Evolutionary conservation across 73 alveolate species (phyloP).

Genomic region (Breviolum minutum): DNA sequence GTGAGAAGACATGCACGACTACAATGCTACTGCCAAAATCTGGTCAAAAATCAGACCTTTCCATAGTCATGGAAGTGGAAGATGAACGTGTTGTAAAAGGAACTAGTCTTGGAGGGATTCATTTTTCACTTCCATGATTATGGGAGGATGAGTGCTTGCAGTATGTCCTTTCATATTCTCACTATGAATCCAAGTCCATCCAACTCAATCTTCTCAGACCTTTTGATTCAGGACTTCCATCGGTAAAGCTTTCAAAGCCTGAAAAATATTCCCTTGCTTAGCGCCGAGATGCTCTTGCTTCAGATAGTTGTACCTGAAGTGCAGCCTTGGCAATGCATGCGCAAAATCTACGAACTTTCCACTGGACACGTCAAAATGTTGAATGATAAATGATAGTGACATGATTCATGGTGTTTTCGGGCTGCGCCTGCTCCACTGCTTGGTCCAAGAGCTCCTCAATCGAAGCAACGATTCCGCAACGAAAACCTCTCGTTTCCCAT

Average conservation of each 20-base stretch:
- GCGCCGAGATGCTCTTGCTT: conserved; percentile 16
- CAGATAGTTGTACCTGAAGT: background rate
- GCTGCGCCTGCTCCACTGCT: background rate
- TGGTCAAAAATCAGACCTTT: background rate
- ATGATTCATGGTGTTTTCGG: background rate
- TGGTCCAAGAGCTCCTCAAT: background rate
- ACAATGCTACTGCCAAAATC: background rate
- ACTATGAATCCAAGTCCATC: too few species aligned
- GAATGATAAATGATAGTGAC: background rate
- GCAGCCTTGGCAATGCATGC: background rate
- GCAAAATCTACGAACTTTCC: background rate
- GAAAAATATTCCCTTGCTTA: too few species aligned
- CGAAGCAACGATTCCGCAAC: background rate
- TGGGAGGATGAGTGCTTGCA: background rate
- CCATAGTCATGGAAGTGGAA: background rate
- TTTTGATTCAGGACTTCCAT: too few species aligned
- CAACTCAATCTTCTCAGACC: too few species aligned
- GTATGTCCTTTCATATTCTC: background rate
- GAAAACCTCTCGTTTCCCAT: background rate
- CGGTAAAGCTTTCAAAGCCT: too few species aligned
- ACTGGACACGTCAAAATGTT: background rate
- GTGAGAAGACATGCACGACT: background rate
- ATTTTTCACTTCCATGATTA: background rate
- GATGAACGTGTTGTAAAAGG: background rate
- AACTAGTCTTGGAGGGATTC: background rate